Percentiles rank a stretch among this genome's conserved stretches.
Evolutionary conservation across 805 yeast species (phyloP).

Genomic region (Sugiyamaella boreocaroliniensis): DNA sequence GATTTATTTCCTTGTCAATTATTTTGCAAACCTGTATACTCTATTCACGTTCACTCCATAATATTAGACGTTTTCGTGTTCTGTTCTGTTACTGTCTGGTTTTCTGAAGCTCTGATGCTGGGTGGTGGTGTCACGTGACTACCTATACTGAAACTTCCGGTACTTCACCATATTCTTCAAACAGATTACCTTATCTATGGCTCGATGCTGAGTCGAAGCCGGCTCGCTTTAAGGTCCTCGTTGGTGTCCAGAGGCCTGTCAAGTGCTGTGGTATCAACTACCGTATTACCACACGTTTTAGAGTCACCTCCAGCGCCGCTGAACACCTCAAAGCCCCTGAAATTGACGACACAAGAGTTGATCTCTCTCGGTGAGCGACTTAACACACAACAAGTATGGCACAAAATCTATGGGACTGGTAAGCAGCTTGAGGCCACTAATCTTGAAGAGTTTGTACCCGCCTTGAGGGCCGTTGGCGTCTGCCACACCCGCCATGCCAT

Average conservation of each 20-base stretch:
- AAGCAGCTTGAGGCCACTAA: not conserved
- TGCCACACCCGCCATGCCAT: not conserved
- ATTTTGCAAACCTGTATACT: not conserved
- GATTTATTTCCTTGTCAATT: not conserved
- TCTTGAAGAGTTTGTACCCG: not conserved
- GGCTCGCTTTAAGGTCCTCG: not conserved
- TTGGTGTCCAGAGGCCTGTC: not conserved
- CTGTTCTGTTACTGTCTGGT: too few species aligned
- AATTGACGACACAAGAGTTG: too few species aligned
- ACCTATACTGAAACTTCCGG: not conserved
- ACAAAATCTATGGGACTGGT: too few species aligned
- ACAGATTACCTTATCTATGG: not conserved
- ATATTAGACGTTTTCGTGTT: too few species aligned
- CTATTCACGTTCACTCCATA: too few species aligned
- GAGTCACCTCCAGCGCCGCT: too few species aligned
- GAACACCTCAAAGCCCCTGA: too few species aligned
- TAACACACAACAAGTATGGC: too few species aligned
- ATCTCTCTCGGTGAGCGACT: too few species aligned
- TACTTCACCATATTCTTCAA: not conserved
- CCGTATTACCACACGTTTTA: too few species aligned
- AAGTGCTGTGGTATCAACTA: not conserved
- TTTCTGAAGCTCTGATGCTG: too few species aligned
- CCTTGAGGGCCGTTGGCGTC: not conserved
- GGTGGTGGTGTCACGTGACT: not conserved
- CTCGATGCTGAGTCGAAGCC: not conserved